Evolutionary conservation across 1,284 basidiomycete species (phyloP).

Genomic region (Sporisorium scitamineum): DNA sequence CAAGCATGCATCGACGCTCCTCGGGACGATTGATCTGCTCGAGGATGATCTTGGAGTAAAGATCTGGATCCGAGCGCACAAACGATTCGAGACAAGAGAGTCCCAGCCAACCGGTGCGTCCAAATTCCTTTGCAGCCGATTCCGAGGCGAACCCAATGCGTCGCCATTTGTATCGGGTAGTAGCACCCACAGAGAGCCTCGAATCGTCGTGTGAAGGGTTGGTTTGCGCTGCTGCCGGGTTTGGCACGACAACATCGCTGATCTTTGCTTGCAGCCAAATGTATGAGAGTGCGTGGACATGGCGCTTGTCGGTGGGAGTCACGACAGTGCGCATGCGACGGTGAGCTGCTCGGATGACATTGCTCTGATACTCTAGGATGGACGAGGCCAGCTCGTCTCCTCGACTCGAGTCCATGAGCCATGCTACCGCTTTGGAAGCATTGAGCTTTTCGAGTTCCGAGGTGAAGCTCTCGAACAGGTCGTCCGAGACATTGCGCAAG

Average conservation of each 20-base stretch:
- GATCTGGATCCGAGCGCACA: conserved; percentile 78
- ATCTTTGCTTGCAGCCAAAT: conserved; percentile 64
- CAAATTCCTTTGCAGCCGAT: conserved; percentile 83
- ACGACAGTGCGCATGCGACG: conserved; percentile 83
- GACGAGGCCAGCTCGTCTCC: conserved; percentile 86
- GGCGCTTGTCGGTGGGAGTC: conserved; percentile 61
- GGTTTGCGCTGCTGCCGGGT: conserved; percentile 69
- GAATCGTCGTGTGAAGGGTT: conserved; percentile 71
- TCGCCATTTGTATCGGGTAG: conserved; percentile 76
- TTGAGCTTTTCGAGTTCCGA: conserved; percentile 82
- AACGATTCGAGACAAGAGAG: conserved; percentile 81
- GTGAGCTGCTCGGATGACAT: conserved; percentile 83
- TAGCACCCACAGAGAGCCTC: conserved; percentile 69
- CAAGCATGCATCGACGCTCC: conserved; percentile 85
- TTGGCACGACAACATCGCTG: conserved; percentile 73
- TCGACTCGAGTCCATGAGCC: conserved; percentile 81
- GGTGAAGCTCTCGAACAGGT: conserved; percentile 82
- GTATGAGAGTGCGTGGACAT: conserved; percentile 60
- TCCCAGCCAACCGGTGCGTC: conserved; percentile 78
- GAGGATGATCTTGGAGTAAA: conserved; percentile 85
- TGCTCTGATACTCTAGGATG: conserved; percentile 91
- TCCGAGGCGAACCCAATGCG: conserved; percentile 84
- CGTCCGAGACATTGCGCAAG: conserved; percentile 80
- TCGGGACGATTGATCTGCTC: conserved; percentile 84
- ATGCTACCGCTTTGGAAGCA: conserved; percentile 77